A percentile compares a stretch with the other conserved stretches of the same genome.
phyloP scores from a whole-genome alignment of 1,284 basidiomycete genomes.

The Schizophyllum amplum region DNA sequence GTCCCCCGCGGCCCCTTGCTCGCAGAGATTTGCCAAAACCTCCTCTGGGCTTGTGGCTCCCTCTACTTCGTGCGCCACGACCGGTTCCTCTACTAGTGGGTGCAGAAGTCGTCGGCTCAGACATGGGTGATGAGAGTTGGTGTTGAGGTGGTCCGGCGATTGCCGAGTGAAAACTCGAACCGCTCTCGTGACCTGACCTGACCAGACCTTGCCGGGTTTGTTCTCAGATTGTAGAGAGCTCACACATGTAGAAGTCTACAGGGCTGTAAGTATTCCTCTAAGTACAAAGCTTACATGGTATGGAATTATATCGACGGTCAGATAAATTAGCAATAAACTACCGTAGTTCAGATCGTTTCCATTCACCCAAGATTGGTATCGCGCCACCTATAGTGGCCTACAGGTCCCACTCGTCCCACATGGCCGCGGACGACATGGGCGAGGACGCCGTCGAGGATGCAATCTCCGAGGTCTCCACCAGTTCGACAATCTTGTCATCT shows the following conservation, averaged over 20 bases:
- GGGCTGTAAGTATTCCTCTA: too few species aligned
- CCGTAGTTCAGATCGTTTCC: neutral
- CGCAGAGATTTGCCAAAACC: slow-evolving; percentile 67
- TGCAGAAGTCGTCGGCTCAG: neutral
- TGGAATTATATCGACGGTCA: too few species aligned
- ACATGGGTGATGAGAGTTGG: neutral
- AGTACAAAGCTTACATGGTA: too few species aligned
- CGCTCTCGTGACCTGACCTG: too few species aligned
- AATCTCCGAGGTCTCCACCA: slow-evolving; percentile 60
- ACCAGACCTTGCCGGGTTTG: too few species aligned
- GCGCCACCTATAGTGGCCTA: slow-evolving; percentile 11
- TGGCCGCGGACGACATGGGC: slow-evolving; percentile 16
- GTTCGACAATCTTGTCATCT: slow-evolving; percentile 57
- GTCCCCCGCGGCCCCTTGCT: slow-evolving; percentile 47
- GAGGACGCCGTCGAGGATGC: slow-evolving; percentile 25
- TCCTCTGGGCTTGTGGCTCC: slow-evolving; percentile 52
- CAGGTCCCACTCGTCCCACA: slow-evolving; percentile 75
- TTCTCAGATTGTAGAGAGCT: too few species aligned
- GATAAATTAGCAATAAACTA: neutral
- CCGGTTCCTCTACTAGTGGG: neutral
- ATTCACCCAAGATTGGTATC: neutral
- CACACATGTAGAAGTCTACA: too few species aligned
- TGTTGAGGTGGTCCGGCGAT: neutral
- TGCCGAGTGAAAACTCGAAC: too few species aligned
- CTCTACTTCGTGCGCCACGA: slow-evolving; percentile 28